A percentile compares a stretch with the other conserved stretches of the same genome.
Conservation (phyloP, 805 yeast species). For the Yarrowia bubula region DNA sequence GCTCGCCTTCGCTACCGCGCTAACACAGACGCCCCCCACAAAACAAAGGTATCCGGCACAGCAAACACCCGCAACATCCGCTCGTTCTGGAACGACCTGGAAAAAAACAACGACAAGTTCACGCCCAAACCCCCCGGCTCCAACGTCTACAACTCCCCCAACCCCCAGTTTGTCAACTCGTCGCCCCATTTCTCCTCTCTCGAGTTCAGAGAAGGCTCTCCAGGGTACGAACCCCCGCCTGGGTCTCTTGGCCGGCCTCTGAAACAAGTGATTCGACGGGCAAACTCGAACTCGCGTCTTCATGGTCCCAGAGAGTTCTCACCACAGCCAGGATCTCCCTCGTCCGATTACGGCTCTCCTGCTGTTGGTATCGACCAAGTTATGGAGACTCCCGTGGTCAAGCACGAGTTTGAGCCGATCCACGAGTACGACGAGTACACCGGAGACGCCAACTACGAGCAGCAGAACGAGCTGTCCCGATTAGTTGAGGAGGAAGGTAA, state of each 20-base stretch:
- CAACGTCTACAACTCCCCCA: slow-evolving; percentile 25
- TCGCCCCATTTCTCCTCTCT: slow-evolving; percentile 22
- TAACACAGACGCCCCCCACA: slow-evolving; percentile 12
- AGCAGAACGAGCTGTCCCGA: not conserved
- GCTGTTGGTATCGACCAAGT: not conserved
- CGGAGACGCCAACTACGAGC: not conserved
- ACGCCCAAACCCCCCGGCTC: slow-evolving; percentile 22
- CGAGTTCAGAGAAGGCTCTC: slow-evolving; percentile 15
- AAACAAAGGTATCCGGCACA: slow-evolving; percentile 6
- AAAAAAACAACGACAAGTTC: slow-evolving; percentile 20
- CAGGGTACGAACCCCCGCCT: slow-evolving; percentile 22
- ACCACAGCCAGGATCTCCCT: slow-evolving; percentile 19
- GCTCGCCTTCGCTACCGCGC: not conserved
- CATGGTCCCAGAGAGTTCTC: slow-evolving; percentile 22
- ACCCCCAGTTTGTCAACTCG: slow-evolving; percentile 26
- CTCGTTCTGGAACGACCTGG: slow-evolving; percentile 23
- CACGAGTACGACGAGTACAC: not conserved
- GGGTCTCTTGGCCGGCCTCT: slow-evolving; percentile 14
- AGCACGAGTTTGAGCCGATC: slow-evolving; percentile 1
- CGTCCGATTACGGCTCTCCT: slow-evolving; percentile 10
- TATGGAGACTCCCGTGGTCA: not conserved
- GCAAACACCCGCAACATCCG: slow-evolving; percentile 25
- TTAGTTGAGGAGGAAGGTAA: slow-evolving; percentile 7
- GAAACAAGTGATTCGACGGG: slow-evolving; percentile 8
- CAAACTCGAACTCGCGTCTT: slow-evolving; percentile 12